Evolutionary conservation across 169 alveolate genomes (phyloP).

Genomic region (Perkinsus olseni): DNA sequence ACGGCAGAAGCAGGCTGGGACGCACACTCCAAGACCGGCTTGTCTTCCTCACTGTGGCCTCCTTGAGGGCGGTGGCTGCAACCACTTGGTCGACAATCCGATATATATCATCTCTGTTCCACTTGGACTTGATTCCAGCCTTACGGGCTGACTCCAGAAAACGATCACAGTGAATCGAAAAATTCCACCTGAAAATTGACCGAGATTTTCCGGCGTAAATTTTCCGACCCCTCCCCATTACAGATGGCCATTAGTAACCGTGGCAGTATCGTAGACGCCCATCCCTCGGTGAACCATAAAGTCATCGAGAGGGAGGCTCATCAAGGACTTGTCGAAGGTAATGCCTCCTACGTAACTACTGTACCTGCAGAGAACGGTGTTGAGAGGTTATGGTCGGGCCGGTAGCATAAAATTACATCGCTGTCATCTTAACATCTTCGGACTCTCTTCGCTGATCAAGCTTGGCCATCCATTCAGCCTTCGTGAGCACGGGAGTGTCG

Average conservation of each 20-base stretch:
- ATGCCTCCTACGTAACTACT: neutral
- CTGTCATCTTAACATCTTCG: neutral
- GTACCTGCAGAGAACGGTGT: neutral
- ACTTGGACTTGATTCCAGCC: neutral
- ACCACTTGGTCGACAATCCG: neutral
- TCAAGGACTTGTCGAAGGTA: neutral
- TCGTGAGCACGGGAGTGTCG: neutral
- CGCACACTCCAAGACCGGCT: neutral
- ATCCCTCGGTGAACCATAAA: neutral
- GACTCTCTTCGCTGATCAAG: neutral
- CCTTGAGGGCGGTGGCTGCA: neutral
- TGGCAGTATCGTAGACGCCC: neutral
- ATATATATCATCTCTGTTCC: neutral
- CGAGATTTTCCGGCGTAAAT: neutral
- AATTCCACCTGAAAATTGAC: neutral
- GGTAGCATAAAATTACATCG: neutral
- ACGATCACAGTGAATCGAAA: neutral
- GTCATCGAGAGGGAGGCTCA: neutral
- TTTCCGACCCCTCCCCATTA: too few relatives aligned
- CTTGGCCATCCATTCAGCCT: neutral
- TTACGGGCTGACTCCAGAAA: neutral
- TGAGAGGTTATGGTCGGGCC: neutral
- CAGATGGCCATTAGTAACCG: neutral
- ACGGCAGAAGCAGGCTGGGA: too few relatives aligned
- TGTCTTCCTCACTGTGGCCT: neutral